These are phyloP conservation scores for Apiospora sp. DNA, from an alignment of 2,329 filamentous ascomycete genomes.

Conservation along the genomic window DNA sequence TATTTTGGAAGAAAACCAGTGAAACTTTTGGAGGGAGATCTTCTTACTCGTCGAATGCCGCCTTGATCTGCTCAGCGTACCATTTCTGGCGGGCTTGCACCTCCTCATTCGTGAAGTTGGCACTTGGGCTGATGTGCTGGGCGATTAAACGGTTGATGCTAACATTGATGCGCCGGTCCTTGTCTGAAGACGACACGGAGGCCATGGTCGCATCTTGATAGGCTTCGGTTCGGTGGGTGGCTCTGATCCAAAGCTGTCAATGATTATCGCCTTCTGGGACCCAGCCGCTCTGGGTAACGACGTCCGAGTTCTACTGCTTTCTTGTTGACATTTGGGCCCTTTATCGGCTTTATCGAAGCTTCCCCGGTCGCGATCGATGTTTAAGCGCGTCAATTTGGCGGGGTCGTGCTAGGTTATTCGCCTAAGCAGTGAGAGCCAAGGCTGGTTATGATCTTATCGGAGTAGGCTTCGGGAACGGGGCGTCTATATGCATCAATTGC, in stretches of 20 bases:
- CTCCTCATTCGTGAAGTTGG: conserved; percentile 71
- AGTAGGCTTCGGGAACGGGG: neutral
- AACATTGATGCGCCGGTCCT: conserved; percentile 73
- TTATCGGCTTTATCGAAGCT: conserved; percentile 20
- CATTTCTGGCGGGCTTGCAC: conserved; percentile 53
- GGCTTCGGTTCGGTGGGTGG: neutral
- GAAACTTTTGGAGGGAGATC: too few relatives aligned
- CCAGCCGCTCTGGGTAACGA: conserved; percentile 5
- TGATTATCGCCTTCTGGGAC: neutral
- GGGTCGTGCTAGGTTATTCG: conserved; percentile 4
- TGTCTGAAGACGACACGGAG: conserved; percentile 62
- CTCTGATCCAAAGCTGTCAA: neutral
- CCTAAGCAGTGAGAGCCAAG: neutral
- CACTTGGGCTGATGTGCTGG: conserved; percentile 73
- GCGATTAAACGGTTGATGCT: conserved; percentile 82
- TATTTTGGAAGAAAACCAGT: neutral
- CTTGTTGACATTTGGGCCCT: conserved; percentile 16
- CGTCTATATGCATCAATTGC: conserved; percentile 10
- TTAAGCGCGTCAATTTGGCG: conserved; percentile 16
- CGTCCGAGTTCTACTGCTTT: neutral
- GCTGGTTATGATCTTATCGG: neutral
- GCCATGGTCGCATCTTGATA: conserved; percentile 54
- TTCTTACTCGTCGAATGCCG: conserved; percentile 25
- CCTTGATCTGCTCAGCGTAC: conserved; percentile 30
- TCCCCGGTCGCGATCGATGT: conserved; percentile 10